Evolutionary conservation across 2,329 filamentous ascomycete species (phyloP), one percentile per base, ranked within the genome.

Genomic region (Cladosporium velox): DNA sequence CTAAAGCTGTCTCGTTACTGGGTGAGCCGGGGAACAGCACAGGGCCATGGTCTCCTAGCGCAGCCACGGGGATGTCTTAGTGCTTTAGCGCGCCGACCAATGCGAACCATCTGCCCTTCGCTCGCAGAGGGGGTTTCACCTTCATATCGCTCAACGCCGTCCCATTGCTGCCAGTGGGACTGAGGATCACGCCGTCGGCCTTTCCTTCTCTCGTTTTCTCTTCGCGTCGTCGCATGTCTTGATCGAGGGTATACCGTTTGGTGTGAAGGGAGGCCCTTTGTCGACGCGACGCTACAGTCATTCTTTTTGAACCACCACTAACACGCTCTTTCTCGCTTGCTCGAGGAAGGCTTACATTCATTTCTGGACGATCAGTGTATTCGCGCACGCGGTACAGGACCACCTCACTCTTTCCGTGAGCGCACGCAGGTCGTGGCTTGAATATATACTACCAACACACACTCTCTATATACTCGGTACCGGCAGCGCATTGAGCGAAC

Each of bases 341-440:
- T 28, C 41, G 24, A 62, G 32, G 21, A 51, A 52, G 59, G 30
- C 35, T 32, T 57, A 44, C 60, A 24, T 55, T 55, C 60, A n/a
- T 55, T 55, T 62, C 35, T 41, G 30, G 6, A 63, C 30, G 51
- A 35, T 38, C 59, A 26, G 32, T 12, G 28, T 26, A 34, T 10
- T 32, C 52, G 32, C 52, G 52, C 52, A 54, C 15, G 32, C 49
- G 34, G 41, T 24, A 51, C 44, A 47, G n/a, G 51, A 64, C 35
- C 24, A 34, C 59, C n/a, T 52, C 60, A 64, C 51, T 64, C 61
- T 38, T 38, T 62, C 26, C 26, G 34, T 55, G 34, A 55, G 51
- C 61, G 51, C 61, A 64, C 61, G 61, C 61, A 64, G 61, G 61
- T 55, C 61, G 61, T 64, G 61, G 61, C 61, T 64, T n/a, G 61